Evolutionary conservation across 179 eudicot genomes (phyloP), one percentile per base, ranked within the genome.

Genomic region (Spergularia azorica): DNA sequence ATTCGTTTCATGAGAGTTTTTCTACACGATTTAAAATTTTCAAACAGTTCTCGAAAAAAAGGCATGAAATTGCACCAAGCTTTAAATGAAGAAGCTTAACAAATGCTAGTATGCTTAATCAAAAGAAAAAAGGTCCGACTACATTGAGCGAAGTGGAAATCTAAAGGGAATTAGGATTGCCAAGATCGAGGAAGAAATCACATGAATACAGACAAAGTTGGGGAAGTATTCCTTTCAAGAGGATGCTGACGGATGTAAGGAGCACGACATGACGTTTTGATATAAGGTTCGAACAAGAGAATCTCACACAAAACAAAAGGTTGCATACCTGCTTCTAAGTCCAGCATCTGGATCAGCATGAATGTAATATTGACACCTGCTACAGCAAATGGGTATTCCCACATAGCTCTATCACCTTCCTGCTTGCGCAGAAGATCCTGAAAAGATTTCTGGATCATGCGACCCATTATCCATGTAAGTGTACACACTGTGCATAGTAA

Each of bases 351-450:
- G 84, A 95, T 91, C 79, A 95, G 89, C 97, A 95, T 91, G 79
- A 93, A 93, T 64, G 99, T 95, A 83, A 95, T 91, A 82, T 95
- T 95, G 61, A 95, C 97, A 74, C 99, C 99, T 77, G 97, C 99
- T 52, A 95, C 97, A 79, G 99, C 99, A 83, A 95, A 95, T 38
- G 99, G 99, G 81, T 95, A 95, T 79, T 95, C 99, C 99, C 99
- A 95, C 86, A 90, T 67, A 55, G 97, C 95, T 70, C 99, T 74
- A 72, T 88, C 97, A 78, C 99, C 99, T 80, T 93, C 97, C 85
- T 84, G 93, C 86, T 95, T 95, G 39, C 81, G 90, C 63, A 95
- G 90, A 85, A 95, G 99, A 87, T 85, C 95, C 80, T 93, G 97
- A 80, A 93, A 95, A 36, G 97, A 85, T 86, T 90, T 91, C 97